These are phyloP conservation scores for Fagus sylvatica DNA, from an alignment of 306 rosid genomes.

Conservation along the genomic window DNA sequence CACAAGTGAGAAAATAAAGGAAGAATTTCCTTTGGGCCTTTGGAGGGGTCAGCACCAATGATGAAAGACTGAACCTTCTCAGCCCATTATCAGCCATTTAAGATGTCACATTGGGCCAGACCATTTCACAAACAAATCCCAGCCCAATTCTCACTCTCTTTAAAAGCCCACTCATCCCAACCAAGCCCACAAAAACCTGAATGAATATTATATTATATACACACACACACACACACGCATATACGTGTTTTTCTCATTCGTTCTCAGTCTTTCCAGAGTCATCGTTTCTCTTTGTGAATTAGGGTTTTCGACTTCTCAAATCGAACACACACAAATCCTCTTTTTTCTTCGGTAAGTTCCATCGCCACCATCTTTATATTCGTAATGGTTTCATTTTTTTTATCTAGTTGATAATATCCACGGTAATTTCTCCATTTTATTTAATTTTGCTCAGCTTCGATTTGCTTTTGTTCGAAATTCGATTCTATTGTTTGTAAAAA, in stretches of 20 bases:
- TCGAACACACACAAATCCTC: neutral
- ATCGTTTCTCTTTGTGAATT: neutral
- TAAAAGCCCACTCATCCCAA: neutral
- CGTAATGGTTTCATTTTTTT: conserved; percentile 2
- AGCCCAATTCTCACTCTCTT: neutral
- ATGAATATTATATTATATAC: too few relatives aligned
- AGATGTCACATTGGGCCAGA: too few relatives aligned
- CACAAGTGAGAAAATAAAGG: too few relatives aligned
- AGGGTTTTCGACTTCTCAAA: conserved; percentile 37
- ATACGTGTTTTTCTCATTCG: too few relatives aligned
- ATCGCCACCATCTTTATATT: neutral
- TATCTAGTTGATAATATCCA: too few relatives aligned
- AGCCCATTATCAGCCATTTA: too few relatives aligned
- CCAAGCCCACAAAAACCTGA: neutral
- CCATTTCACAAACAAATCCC: neutral
- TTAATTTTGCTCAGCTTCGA: neutral
- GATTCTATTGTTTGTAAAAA: conserved; percentile 3
- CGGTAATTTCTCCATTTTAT: too few relatives aligned
- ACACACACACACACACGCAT: too few relatives aligned
- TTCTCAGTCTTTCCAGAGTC: neutral
- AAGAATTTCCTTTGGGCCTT: too few relatives aligned
- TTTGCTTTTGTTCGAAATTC: neutral
- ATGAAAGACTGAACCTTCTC: too few relatives aligned
- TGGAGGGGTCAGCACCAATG: too few relatives aligned
- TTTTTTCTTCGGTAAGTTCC: neutral